These are phyloP conservation scores for Cercospora berteroae DNA, from an alignment of 2,329 filamentous ascomycete species.

Conservation along the genomic window DNA sequence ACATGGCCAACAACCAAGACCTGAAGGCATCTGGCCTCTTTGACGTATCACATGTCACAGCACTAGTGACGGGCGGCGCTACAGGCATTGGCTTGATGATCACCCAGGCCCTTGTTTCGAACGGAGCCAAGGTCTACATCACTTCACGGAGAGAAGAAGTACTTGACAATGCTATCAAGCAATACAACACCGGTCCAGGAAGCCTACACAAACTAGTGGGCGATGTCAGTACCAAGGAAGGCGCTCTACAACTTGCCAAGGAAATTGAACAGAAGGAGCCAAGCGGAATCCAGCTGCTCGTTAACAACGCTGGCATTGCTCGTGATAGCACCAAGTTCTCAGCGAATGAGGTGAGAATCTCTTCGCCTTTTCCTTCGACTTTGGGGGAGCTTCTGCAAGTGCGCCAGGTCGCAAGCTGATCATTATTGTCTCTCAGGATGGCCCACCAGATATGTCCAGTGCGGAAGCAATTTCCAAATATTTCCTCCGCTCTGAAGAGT, in stretches of 20 bases:
- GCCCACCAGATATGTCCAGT: conserved; percentile 50
- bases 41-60: conserved; percentile 46
- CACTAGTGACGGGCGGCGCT: conserved; percentile 48
- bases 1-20: conserved; percentile 41
- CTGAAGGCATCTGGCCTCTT: conserved; percentile 46
- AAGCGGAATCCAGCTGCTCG: conserved; percentile 54
- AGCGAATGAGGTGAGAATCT: background rate
- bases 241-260: conserved; percentile 44
- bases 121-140: conserved; percentile 49
- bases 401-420: background rate
- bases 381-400: conserved; percentile 10
- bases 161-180: conserved; percentile 45
- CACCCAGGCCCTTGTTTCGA: conserved; percentile 38
- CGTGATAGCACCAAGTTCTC: conserved; percentile 53
- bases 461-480: conserved; percentile 52
- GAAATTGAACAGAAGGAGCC: conserved; percentile 47
- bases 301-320: conserved; percentile 56
- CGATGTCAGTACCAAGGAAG: conserved; percentile 54
- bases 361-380: background rate
- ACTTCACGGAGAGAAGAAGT: conserved; percentile 48
- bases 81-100: conserved; percentile 43
- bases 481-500: conserved; percentile 49
- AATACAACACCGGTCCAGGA: conserved; percentile 48
- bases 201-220: conserved; percentile 41
- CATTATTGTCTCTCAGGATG: conserved; percentile 31